phyloP scores from a whole-genome alignment of 805 yeast genomes.

The Candida boleticola region DNA sequence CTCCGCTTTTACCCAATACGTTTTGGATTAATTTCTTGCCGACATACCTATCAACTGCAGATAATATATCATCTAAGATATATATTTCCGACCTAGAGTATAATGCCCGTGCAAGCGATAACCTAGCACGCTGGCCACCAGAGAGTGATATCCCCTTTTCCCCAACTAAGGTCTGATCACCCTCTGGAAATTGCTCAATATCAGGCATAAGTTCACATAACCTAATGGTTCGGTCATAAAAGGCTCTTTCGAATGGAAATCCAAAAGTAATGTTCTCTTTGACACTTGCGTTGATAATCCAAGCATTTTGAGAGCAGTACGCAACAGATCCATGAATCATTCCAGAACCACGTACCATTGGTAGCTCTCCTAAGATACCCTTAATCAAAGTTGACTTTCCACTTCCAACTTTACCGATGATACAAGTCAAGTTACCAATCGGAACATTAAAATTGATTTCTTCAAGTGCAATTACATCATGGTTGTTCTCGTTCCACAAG shows the following conservation, averaged over 20 bases:
- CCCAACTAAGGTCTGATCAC: slow-evolving; percentile 39
- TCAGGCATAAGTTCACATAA: slow-evolving; percentile 38
- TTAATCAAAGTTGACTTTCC: slow-evolving; percentile 39
- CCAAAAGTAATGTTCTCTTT: slow-evolving; percentile 41
- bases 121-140: slow-evolving; percentile 43
- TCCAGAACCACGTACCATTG: slow-evolving; percentile 15
- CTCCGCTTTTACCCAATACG: slow-evolving; percentile 30
- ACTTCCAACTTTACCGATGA: slow-evolving; percentile 41
- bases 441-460: slow-evolving; percentile 30
- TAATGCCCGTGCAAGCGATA: slow-evolving; percentile 41
- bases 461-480: slow-evolving; percentile 53
- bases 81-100: slow-evolving; percentile 39
- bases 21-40: slow-evolving; percentile 32
- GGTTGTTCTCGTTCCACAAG: slow-evolving; percentile 60
- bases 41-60: slow-evolving; percentile 44
- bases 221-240: slow-evolving; percentile 30
- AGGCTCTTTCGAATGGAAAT: slow-evolving; percentile 24
- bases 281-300: slow-evolving; percentile 40
- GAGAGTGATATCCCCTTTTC: slow-evolving; percentile 42
- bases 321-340: slow-evolving; percentile 32
- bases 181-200: slow-evolving; percentile 35
- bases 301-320: slow-evolving; percentile 39
- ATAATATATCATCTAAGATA: slow-evolving; percentile 36
- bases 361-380: slow-evolving; percentile 33
- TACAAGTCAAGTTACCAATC: slow-evolving; percentile 35